A percentile compares a stretch with the other conserved stretches of the same genome.
Evolutionary conservation across 306 rosid genomes (phyloP).

Genomic region (Lagenaria siceraria): DNA sequence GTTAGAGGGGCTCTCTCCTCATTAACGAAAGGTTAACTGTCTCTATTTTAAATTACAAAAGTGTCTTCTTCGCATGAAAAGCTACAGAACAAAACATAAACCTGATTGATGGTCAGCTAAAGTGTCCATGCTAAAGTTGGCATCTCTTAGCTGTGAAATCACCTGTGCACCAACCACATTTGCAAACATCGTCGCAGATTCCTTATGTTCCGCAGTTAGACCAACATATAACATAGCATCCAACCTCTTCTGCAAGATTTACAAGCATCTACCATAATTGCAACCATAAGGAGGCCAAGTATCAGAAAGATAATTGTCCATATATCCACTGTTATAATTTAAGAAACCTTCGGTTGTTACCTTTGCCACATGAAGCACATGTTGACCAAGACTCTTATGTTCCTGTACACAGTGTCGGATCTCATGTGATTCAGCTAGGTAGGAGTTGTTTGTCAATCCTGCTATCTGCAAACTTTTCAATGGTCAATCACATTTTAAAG

Average conservation of each 20-base stretch:
- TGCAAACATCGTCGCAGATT: conserved; percentile 92
- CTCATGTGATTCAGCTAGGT: conserved; percentile 54
- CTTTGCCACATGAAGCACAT: conserved; percentile 85
- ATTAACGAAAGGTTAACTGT: not conserved
- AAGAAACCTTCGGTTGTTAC: conserved; percentile 23
- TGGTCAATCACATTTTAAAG: conserved; percentile 10
- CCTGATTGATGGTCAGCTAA: conserved; percentile 38
- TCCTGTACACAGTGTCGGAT: conserved; percentile 88
- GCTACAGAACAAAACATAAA: conserved; percentile 15
- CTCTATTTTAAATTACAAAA: not conserved
- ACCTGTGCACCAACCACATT: conserved; percentile 93
- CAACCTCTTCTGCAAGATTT: conserved; percentile 73
- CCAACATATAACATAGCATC: conserved; percentile 91
- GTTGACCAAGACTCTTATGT: conserved; percentile 57
- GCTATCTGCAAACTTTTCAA: conserved; percentile 53
- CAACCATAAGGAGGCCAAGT: conserved; percentile 18
- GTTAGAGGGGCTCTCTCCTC: not conserved
- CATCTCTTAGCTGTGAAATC: conserved; percentile 72
- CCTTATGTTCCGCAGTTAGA: conserved; percentile 95
- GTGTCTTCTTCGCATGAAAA: not conserved
- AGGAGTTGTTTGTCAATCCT: conserved; percentile 95
- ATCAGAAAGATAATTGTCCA: conserved; percentile 13
- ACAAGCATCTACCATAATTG: conserved; percentile 15
- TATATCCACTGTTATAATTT: conserved; percentile 7
- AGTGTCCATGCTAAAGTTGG: conserved; percentile 29